phyloP scores from a whole-genome alignment of 2,329 filamentous ascomycete genomes.

The Aureobasidium pullulans region DNA sequence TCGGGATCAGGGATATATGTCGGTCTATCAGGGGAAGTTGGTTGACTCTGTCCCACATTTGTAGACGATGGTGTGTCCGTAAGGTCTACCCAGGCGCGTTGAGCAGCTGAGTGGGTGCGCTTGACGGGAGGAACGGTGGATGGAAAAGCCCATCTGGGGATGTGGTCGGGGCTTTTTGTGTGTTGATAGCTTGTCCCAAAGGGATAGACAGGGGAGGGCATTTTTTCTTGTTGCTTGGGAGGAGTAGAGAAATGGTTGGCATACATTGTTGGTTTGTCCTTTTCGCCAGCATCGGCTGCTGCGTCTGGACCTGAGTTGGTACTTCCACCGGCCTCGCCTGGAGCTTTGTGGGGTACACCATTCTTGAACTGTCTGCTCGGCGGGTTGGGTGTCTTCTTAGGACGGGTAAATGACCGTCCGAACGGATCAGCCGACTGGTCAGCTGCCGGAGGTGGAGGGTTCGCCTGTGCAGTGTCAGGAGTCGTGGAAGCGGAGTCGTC shows the following conservation, averaged over 20 bases:
- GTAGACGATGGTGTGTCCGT: background rate
- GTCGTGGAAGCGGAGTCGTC: constrained; percentile 12
- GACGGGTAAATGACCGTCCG: constrained; percentile 16
- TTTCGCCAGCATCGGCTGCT: constrained; percentile 1
- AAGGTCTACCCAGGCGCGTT: constrained; percentile 4
- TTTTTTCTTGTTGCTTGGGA: background rate
- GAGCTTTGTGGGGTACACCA: constrained; percentile 1
- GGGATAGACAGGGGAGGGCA: constrained; percentile 2
- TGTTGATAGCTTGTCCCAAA: constrained; percentile 8
- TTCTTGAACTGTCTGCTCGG: constrained; percentile 24
- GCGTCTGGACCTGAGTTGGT: background rate
- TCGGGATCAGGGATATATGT: background rate
- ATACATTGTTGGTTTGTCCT: constrained; percentile 14
- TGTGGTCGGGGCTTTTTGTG: constrained; percentile 14
- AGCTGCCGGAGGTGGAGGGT: background rate
- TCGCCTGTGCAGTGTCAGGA: constrained; percentile 13
- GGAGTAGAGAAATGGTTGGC: constrained; percentile 12
- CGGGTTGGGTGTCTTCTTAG: constrained; percentile 26
- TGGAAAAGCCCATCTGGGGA: constrained; percentile 25
- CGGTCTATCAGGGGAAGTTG: background rate
- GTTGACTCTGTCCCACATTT: background rate
- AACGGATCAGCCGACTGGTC: constrained; percentile 16
- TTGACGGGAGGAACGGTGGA: constrained; percentile 10
- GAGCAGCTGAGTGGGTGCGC: constrained; percentile 6
- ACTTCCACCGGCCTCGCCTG: background rate